Percentiles rank a stretch among this genome's conserved stretches.
phyloP scores from a whole-genome alignment of 2,329 filamentous ascomycete genomes.

The Aureobasidium musti region DNA sequence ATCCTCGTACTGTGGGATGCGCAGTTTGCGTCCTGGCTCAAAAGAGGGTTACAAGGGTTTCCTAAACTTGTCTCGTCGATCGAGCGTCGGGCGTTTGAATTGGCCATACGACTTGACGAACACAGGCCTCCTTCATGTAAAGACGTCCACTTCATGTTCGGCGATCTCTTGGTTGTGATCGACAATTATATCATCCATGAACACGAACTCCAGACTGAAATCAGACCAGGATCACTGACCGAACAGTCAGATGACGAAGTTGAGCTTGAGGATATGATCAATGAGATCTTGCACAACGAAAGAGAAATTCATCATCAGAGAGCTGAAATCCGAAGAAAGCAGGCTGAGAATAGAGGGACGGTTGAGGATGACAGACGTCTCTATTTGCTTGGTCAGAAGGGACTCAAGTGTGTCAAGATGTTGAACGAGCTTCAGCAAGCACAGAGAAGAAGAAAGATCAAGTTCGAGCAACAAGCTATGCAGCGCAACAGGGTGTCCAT shows the following conservation, averaged over 20 bases:
- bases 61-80: not conserved
- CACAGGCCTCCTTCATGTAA: slow-evolving; percentile 10
- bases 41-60: not conserved
- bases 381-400: not conserved
- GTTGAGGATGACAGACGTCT: not conserved
- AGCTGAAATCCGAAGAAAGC: not conserved
- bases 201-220: not conserved
- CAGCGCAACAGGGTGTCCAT: no score
- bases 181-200: not conserved
- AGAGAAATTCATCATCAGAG: not conserved
- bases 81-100: slow-evolving; percentile 7
- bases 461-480: not conserved
- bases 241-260: not conserved
- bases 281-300: not conserved
- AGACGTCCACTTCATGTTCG: not conserved
- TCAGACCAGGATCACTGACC: not conserved
- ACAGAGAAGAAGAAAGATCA: not conserved
- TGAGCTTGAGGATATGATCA: not conserved
- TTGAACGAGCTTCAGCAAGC: not conserved
- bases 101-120: slow-evolving; percentile 6
- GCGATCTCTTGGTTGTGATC: not conserved
- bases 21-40: slow-evolving; percentile 2
- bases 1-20: slow-evolving; percentile 8
- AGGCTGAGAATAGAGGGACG: not conserved
- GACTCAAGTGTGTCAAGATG: not conserved